Conservation (phyloP, 208 protist genomes). For the Leishmania amazonensis region DNA sequence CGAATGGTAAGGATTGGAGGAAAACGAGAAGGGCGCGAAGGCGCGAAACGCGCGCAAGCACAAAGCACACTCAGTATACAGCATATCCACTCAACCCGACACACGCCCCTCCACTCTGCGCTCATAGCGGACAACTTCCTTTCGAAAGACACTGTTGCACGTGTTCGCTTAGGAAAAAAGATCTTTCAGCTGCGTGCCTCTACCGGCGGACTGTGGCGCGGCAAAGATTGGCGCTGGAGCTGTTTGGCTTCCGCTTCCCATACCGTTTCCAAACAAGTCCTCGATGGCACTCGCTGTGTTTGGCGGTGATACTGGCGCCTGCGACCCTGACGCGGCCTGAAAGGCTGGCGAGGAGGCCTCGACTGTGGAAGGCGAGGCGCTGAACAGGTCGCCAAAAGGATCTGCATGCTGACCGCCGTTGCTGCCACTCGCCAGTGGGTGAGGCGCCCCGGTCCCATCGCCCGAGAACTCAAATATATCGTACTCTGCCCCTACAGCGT, state of each 20-base stretch:
- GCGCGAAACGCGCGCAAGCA: constrained; percentile 1
- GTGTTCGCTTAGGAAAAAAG: constrained; percentile 42
- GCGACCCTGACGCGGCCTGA: neutral
- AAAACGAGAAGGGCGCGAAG: neutral
- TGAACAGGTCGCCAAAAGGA: constrained; percentile 56
- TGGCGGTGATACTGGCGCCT: neutral
- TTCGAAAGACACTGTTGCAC: neutral
- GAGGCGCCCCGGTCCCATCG: constrained; percentile 13
- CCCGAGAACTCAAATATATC: constrained; percentile 26
- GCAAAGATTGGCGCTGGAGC: neutral
- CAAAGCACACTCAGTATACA: neutral
- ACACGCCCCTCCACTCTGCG: neutral
- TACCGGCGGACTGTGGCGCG: constrained; percentile 2
- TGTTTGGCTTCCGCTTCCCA: neutral
- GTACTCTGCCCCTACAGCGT: neutral
- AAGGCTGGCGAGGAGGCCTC: constrained; percentile 1
- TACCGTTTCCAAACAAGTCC: constrained; percentile 32
- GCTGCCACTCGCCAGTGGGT: constrained; percentile 8
- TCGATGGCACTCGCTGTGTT: constrained; percentile 9
- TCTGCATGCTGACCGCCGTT: constrained; percentile 29
- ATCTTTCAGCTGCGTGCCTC: constrained; percentile 34
- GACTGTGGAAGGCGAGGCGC: constrained; percentile 1
- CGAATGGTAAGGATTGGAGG: neutral
- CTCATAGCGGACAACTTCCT: neutral
- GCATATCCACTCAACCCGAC: neutral